A percentile compares a stretch with the other conserved stretches of the same genome.
phyloP scores from a whole-genome alignment of 345 rosid genomes.

The Syzygium jambos region DNA sequence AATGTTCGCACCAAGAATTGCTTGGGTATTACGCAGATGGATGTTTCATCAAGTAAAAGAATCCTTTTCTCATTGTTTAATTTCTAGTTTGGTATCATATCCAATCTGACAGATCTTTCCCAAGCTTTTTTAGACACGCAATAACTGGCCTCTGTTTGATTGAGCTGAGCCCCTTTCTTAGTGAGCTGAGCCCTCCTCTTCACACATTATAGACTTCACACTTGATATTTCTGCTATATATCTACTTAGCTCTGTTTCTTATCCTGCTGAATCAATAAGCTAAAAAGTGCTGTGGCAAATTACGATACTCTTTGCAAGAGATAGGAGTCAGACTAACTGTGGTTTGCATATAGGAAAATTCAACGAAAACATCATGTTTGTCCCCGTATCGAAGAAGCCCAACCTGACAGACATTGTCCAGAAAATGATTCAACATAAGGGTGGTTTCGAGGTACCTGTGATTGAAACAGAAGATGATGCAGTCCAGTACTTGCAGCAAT shows the following conservation, averaged over 20 bases:
- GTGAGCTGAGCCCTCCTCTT: neutral
- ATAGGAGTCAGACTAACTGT: neutral
- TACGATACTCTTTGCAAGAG: neutral
- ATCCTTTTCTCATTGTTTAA: neutral
- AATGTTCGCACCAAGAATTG: neutral
- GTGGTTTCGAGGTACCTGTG: neutral
- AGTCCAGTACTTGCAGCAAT: slow-evolving; percentile 3
- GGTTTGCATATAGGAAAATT: slow-evolving; percentile 1
- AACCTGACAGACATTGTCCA: slow-evolving; percentile 23
- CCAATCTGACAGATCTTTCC: neutral
- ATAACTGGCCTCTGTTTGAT: neutral
- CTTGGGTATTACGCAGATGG: neutral
- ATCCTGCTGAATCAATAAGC: neutral
- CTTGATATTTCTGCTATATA: neutral
- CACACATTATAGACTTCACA: neutral
- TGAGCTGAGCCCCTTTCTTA: neutral
- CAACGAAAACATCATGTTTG: slow-evolving; percentile 37
- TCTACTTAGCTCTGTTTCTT: neutral
- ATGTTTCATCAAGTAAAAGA: neutral
- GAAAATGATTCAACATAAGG: slow-evolving; percentile 15
- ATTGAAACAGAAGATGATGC: slow-evolving; percentile 22
- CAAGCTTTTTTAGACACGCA: neutral
- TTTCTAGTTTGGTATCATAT: neutral
- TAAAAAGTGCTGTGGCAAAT: neutral
- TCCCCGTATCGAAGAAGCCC: slow-evolving; percentile 28